Percentiles rank a stretch among this genome's conserved stretches.
phyloP scores from a whole-genome alignment of 345 rosid species.

The Citrus trifoliata region DNA sequence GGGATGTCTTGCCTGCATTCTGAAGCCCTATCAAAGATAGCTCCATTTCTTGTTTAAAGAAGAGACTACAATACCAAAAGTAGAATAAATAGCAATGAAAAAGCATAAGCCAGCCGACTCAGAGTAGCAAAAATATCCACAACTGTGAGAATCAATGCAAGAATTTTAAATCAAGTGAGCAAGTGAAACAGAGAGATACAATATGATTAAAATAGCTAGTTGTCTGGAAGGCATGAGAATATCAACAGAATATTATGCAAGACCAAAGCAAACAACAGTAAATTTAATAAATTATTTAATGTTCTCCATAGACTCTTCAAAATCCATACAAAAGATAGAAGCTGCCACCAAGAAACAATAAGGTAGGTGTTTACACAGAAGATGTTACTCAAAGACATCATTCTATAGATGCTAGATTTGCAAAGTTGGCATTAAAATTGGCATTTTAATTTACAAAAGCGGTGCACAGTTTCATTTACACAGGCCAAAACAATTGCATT shows the following conservation, averaged over 20 bases:
- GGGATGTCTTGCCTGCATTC: constrained; percentile 75
- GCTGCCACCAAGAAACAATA: neutral
- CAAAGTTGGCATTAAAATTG: neutral
- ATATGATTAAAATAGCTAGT: neutral
- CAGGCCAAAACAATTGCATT: neutral
- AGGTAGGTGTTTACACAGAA: neutral
- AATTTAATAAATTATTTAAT: neutral
- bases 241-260: neutral
- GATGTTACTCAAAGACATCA: neutral
- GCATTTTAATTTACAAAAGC: neutral
- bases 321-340: neutral
- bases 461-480: neutral
- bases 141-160: neutral
- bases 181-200: neutral
- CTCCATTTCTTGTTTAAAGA: constrained; percentile 74
- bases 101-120: neutral
- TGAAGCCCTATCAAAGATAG: constrained; percentile 68
- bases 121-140: neutral
- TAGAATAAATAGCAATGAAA: neutral
- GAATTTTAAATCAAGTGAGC: neutral
- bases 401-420: neutral
- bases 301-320: neutral
- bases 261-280: neutral
- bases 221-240: neutral
- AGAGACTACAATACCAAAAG: constrained; percentile 32